Evolutionary conservation across 345 rosid species (phyloP).

Genomic region (Aurinia saxatilis): DNA sequence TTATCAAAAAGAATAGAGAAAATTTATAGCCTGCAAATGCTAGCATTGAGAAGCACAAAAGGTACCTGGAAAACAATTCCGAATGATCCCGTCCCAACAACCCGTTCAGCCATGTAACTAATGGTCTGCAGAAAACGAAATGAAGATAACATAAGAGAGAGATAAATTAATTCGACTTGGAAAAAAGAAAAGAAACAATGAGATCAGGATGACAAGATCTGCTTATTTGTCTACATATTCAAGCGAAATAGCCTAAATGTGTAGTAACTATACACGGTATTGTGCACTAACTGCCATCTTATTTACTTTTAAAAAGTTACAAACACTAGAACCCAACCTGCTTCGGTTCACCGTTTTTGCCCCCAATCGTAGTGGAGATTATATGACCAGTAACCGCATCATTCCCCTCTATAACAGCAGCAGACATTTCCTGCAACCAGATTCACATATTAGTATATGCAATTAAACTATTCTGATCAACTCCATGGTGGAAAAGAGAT

Average conservation of each 20-base stretch:
- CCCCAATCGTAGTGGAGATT: conserved; percentile 80
- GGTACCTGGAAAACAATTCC: conserved; percentile 77
- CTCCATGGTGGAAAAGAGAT: not conserved
- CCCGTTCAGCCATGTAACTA: conserved; percentile 87
- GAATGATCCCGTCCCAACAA: conserved; percentile 73
- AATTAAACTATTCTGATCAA: not conserved
- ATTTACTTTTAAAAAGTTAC: not conserved
- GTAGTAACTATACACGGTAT: not conserved
- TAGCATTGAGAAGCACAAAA: not conserved
- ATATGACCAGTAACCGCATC: conserved; percentile 67
- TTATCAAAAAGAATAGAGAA: not conserved
- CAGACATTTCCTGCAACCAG: conserved; percentile 50
- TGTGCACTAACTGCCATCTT: not conserved
- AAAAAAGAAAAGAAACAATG: no score
- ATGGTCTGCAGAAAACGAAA: conserved; percentile 44
- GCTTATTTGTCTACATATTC: no score
- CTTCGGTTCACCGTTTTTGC: conserved; percentile 79
- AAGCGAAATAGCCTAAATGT: no score
- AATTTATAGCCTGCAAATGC: not conserved
- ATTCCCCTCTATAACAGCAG: conserved; percentile 46
- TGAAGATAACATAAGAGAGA: conserved; percentile 8
- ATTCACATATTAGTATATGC: not conserved
- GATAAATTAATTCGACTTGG: not conserved
- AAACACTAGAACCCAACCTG: conserved; percentile 35
- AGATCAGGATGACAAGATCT: no score